Evolutionary conservation across 768 basidiomycete genomes (phyloP).

Genomic region (Xanthoconium purpureum): DNA sequence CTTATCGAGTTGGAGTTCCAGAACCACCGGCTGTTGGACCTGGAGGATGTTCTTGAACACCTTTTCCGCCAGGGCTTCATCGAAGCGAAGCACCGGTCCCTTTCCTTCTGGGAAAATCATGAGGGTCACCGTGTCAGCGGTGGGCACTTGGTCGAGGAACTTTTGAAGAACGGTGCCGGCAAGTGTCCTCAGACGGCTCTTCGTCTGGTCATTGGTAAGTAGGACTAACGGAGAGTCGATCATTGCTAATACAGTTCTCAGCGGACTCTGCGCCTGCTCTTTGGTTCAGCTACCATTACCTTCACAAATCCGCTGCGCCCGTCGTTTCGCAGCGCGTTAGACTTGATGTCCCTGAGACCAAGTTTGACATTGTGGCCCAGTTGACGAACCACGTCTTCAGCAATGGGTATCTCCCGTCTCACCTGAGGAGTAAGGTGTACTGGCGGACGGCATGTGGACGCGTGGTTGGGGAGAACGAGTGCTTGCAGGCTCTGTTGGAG

Average conservation of each 20-base stretch:
- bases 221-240: not conserved
- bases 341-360: slow-evolving; percentile 32
- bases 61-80: slow-evolving; percentile 46
- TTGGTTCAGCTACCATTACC: slow-evolving; percentile 46
- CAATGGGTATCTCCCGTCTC: slow-evolving; percentile 36
- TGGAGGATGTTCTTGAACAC: slow-evolving; percentile 49
- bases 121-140: slow-evolving; percentile 37
- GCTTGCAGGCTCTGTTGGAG: slow-evolving; percentile 22
- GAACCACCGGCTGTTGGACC: slow-evolving; percentile 38
- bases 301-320: slow-evolving; percentile 30
- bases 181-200: slow-evolving; percentile 43
- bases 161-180: slow-evolving; percentile 37
- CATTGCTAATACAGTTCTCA: slow-evolving; percentile 14
- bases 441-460: slow-evolving; percentile 41
- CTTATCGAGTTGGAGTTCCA: slow-evolving; percentile 46
- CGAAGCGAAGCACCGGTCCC: slow-evolving; percentile 40
- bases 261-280: slow-evolving; percentile 40
- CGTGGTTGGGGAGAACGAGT: slow-evolving; percentile 27
- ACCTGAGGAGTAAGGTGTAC: slow-evolving; percentile 37
- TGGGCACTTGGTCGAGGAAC: slow-evolving; percentile 36
- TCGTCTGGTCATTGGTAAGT: slow-evolving; percentile 46
- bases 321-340: slow-evolving; percentile 44
- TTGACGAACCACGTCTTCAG: slow-evolving; percentile 47
- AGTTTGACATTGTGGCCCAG: slow-evolving; percentile 42
- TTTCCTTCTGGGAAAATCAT: slow-evolving; percentile 45